phyloP scores from a whole-genome alignment of 768 basidiomycete genomes.

The Sporobolomyces phaffii region DNA sequence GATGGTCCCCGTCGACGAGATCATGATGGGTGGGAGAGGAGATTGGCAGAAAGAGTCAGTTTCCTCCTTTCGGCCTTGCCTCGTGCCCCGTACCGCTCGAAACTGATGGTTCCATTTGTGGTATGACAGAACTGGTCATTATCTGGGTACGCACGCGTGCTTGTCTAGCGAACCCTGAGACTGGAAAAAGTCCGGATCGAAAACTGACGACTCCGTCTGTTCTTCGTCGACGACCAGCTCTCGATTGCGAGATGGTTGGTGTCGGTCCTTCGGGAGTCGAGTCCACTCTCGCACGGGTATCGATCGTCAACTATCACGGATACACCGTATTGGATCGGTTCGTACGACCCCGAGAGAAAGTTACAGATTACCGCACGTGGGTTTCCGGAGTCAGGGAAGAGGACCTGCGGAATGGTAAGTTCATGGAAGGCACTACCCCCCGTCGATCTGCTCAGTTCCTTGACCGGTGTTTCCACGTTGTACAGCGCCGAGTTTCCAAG shows the following conservation, averaged over 20 bases:
- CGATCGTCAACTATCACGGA: slow-evolving; percentile 82
- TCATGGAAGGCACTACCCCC: too few species aligned
- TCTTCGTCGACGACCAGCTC: slow-evolving; percentile 68
- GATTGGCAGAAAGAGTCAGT: slow-evolving; percentile 35
- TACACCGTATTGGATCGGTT: slow-evolving; percentile 72
- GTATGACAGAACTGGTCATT: slow-evolving; percentile 21
- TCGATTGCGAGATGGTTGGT: slow-evolving; percentile 98
- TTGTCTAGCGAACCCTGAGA: too few species aligned
- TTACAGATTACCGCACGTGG: slow-evolving; percentile 87
- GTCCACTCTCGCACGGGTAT: slow-evolving; percentile 80
- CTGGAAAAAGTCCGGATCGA: too few species aligned
- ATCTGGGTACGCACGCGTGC: slow-evolving; percentile 28
- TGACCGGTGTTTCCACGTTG: too few species aligned
- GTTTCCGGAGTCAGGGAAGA: slow-evolving; percentile 72
- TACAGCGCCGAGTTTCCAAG: slow-evolving; percentile 69
- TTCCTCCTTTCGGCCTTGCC: neutral
- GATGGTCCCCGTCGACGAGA: slow-evolving; percentile 21
- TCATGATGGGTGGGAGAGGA: slow-evolving; percentile 24
- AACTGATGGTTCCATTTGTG: neutral
- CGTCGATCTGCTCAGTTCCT: too few species aligned
- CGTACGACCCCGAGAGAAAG: slow-evolving; percentile 75
- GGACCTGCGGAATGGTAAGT: slow-evolving; percentile 65
- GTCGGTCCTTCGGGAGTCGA: slow-evolving; percentile 76
- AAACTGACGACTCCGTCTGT: slow-evolving; percentile 51
- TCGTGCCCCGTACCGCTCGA: slow-evolving; percentile 6